phyloP scores from a whole-genome alignment of 495 filamentous ascomycete species.

The Zalerion maritima region DNA sequence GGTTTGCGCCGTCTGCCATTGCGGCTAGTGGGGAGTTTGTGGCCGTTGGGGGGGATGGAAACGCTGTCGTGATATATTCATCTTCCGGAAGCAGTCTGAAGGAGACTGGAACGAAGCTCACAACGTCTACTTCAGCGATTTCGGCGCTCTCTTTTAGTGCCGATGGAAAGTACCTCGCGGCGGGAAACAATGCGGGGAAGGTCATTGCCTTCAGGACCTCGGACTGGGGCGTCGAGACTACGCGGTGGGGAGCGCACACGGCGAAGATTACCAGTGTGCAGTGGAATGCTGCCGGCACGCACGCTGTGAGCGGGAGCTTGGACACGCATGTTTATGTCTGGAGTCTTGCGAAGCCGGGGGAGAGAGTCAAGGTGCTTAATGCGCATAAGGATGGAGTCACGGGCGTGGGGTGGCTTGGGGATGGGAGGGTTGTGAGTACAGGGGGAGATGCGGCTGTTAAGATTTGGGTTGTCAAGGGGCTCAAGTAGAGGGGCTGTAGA shows the following conservation, averaged over 20 bases:
- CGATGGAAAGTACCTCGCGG: conserved; percentile 56
- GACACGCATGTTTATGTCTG: conserved; percentile 89
- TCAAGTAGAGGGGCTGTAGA: conserved; percentile 36
- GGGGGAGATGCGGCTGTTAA: conserved; percentile 87
- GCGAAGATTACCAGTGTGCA: conserved; percentile 67
- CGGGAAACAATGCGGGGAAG: conserved; percentile 72
- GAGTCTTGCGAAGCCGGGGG: conserved; percentile 72
- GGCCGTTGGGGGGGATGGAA: conserved; percentile 65
- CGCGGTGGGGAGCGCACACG: conserved; percentile 87
- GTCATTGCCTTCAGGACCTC: conserved; percentile 59
- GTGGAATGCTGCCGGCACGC: conserved; percentile 63
- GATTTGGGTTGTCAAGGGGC: conserved; percentile 63
- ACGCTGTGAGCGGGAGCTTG: conserved; percentile 68
- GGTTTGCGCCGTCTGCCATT: conserved; percentile 51
- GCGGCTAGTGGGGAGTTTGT: conserved; percentile 48
- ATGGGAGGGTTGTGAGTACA: conserved; percentile 56
- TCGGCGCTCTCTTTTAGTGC: conserved; percentile 67
- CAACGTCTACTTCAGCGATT: conserved; percentile 38
- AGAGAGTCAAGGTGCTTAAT: conserved; percentile 60
- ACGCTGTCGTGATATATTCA: conserved; percentile 53
- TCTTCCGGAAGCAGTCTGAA: conserved; percentile 21
- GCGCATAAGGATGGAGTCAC: conserved; percentile 93
- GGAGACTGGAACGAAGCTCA: conserved; percentile 28
- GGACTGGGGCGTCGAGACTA: conserved; percentile 44
- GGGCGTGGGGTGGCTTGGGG: conserved; percentile 68